Conservation (phyloP, 129 eudicot species). For the Arctium lappa region DNA sequence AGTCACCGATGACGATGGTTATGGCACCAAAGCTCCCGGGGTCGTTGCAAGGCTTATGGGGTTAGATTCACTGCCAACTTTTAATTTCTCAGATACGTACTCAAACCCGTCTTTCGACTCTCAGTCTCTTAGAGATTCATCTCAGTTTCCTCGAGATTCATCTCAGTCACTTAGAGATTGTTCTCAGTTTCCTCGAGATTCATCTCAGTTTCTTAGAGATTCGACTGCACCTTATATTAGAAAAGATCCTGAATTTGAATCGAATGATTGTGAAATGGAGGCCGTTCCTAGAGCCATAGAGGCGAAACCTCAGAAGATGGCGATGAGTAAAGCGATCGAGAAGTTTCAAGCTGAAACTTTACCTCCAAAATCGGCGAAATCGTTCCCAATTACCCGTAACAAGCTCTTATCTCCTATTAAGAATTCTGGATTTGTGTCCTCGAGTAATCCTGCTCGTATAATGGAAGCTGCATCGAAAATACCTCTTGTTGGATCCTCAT, state of each 20-base stretch:
- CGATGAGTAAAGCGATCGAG: constrained; percentile 45
- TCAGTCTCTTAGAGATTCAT: constrained; percentile 37
- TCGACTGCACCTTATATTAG: constrained; percentile 20
- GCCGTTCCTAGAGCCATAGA: constrained; percentile 24
- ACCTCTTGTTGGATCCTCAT: constrained; percentile 53
- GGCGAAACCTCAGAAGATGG: constrained; percentile 41
- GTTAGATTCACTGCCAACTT: constrained; percentile 74
- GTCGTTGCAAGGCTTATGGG: constrained; percentile 98
- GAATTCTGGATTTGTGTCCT: constrained; percentile 48
- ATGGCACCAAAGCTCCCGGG: constrained; percentile 68
- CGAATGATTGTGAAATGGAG: constrained; percentile 38
- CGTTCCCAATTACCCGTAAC: constrained; percentile 72
- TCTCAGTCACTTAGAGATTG: constrained; percentile 43
- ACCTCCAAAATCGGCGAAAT: constrained; percentile 91
- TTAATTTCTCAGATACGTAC: constrained; percentile 49
- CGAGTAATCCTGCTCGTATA: constrained; percentile 64
- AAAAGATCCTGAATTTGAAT: constrained; percentile 41
- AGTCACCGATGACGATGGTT: constrained; percentile 73
- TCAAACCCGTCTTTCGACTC: constrained; percentile 53
- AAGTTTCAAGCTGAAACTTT: constrained; percentile 78
- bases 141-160: neutral
- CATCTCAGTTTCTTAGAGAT: constrained; percentile 40
- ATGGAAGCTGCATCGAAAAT: constrained; percentile 89
- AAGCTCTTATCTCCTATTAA: constrained; percentile 90
- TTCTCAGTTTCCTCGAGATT: neutral